Evolutionary conservation across 2,329 filamentous ascomycete genomes (phyloP), one percentile per base, ranked within the genome.

Genomic region (Neocatenulostroma microsporum): DNA sequence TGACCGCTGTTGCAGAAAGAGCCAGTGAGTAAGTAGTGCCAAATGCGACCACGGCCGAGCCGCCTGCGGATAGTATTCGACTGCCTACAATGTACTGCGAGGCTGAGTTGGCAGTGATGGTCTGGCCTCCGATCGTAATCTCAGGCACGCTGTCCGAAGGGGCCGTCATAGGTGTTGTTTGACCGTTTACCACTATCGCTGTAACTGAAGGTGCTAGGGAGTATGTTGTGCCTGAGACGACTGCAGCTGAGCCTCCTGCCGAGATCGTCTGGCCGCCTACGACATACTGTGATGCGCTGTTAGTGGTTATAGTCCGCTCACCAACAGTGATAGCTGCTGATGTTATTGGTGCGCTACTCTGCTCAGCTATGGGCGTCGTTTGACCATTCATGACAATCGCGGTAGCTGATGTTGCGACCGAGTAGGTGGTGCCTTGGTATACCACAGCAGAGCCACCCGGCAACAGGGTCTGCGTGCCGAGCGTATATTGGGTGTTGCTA

Each of bases 191-290:
- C 3, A 40, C 31, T 3, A 43, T 19, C 5, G 34, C 41, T 14
- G 37, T 37, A 6, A 30, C 77, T 54, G 32, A 33, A 19, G 36
- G 13, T 15, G 41, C 38, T 5, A 47, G 36, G 4, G 39, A 44
- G 21, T 42, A 38, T 1, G 39, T 45, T 3, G 36, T 45, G 2
- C 39, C 44, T 9, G 4, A 13, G 11, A 37, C 11, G 4, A 32
- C 34, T 9, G 45, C 21, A 2, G 31, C 39, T 1, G 41, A 25
- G 3, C 24, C 32, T 7, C 41, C 40, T 6, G 41, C 13, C 12
- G 5, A 13, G 7, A 47, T 31, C 1, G 44, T 47, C n/a, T 42
- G 39, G 4, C 20, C 23, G 8, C 24, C 39, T 7, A 47, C 25
- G 10, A 45, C 19, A 11, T 33, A 47, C 14, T 39, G 30, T 4